Conservation (phyloP, 495 filamentous ascomycete species). For the Xylaria castorea region DNA sequence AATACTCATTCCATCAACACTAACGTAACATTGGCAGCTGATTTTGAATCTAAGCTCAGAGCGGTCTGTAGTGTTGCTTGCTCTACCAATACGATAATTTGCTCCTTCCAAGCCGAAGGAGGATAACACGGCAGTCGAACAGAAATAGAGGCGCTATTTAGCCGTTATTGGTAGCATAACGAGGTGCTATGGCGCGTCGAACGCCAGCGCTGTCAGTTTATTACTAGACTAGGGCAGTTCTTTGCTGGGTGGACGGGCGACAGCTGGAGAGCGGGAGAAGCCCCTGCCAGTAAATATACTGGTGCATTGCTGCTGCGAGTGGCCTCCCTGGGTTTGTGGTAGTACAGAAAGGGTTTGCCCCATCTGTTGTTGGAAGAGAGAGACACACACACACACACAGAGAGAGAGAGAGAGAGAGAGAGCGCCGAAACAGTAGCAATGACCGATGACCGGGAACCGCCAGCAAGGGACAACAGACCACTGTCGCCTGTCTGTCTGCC, state of each 20-base stretch:
- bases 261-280: slow-evolving; percentile 14
- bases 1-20: slow-evolving; percentile 11
- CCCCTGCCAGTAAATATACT: slow-evolving; percentile 18
- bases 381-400: too few species aligned
- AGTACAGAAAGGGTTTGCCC: slow-evolving; percentile 24
- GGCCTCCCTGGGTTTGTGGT: slow-evolving; percentile 25
- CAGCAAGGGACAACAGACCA: slow-evolving; percentile 2
- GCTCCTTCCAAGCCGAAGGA: neutral
- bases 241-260: slow-evolving; percentile 15
- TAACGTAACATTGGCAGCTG: slow-evolving; percentile 2
- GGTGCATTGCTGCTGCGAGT: slow-evolving; percentile 20
- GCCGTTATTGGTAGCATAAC: neutral
- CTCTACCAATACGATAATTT: neutral
- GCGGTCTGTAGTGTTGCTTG: neutral
- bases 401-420: too few species aligned
- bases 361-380: slow-evolving; percentile 2
- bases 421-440: neutral
- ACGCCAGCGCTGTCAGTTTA: neutral
- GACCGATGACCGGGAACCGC: slow-evolving; percentile 17
- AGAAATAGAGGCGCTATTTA: slow-evolving; percentile 22
- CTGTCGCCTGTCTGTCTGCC: too few species aligned
- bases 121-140: neutral
- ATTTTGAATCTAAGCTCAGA: slow-evolving; percentile 17
- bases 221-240: neutral
- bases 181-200: slow-evolving; percentile 10